Evolutionary conservation across 2,329 filamentous ascomycete genomes (phyloP).

Genomic region (Rhynchosporium agropyri): DNA sequence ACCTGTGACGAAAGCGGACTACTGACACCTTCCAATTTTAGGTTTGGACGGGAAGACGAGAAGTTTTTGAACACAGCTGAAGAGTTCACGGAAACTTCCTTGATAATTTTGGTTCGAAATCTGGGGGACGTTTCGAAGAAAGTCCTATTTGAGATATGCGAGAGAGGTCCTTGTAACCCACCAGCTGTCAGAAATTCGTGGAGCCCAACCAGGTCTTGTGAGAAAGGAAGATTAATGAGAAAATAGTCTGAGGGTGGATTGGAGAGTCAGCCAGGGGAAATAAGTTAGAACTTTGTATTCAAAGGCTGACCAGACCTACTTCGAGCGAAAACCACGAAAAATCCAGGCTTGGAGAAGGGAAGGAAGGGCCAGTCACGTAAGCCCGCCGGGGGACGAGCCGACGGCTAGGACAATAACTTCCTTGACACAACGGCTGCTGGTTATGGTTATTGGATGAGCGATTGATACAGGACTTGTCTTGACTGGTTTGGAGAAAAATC

Average conservation of each 20-base stretch:
- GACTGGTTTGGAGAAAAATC: conserved; percentile 11
- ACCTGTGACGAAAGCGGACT: neutral
- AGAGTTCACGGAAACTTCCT: neutral
- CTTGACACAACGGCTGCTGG: conserved; percentile 12
- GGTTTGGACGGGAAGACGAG: neutral
- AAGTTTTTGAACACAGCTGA: neutral
- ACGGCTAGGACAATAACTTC: conserved; percentile 3
- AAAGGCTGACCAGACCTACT: neutral
- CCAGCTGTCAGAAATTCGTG: too few relatives aligned
- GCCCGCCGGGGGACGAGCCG: neutral
- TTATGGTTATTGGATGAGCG: conserved; percentile 8
- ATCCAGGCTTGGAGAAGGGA: conserved; percentile 11
- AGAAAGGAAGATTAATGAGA: neutral
- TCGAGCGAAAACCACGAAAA: neutral
- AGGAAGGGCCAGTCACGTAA: conserved; percentile 4
- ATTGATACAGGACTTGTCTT: conserved; percentile 9
- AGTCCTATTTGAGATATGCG: too few relatives aligned
- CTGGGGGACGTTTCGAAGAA: too few relatives aligned
- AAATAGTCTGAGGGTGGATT: neutral
- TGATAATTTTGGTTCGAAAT: too few relatives aligned
- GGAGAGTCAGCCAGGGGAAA: neutral
- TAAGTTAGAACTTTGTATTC: neutral
- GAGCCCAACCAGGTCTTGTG: too few relatives aligned
- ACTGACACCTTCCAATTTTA: neutral
- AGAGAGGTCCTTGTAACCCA: too few relatives aligned